Evolutionary conservation across 805 yeast genomes (phyloP).

Genomic region (Starmerella vitae): DNA sequence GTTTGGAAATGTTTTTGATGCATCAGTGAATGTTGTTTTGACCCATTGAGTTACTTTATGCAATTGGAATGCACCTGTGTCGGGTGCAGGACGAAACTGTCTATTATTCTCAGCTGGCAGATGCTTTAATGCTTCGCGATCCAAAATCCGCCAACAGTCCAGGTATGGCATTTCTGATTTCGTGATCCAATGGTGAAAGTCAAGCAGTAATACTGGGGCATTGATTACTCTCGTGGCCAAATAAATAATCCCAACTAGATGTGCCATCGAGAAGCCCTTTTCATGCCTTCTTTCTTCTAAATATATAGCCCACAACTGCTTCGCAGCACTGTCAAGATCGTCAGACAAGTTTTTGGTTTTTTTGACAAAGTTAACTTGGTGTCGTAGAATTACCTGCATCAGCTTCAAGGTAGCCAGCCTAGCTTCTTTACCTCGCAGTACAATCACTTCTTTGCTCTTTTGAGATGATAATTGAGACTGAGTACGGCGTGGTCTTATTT

Average conservation of each 20-base stretch:
- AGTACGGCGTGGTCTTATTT: conserved; percentile 10
- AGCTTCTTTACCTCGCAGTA: conserved; percentile 11
- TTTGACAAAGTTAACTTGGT: conserved; percentile 8
- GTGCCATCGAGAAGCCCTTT: conserved; percentile 1
- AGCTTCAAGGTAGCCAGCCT: not conserved
- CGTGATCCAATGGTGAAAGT: conserved; percentile 11
- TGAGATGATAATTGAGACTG: conserved; percentile 7
- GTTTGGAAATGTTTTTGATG: not conserved
- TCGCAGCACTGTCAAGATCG: conserved; percentile 4
- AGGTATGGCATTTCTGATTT: conserved; percentile 8
- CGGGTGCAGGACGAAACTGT: conserved; percentile 5
- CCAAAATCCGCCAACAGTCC: conserved; percentile 4
- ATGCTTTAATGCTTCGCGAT: not conserved
- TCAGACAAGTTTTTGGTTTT: conserved; percentile 1
- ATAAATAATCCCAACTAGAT: conserved; percentile 11
- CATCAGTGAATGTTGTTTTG: not conserved
- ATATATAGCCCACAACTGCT: conserved; percentile 11
- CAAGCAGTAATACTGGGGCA: conserved; percentile 8
- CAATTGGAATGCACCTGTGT: conserved; percentile 4
- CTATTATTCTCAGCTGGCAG: conserved; percentile 9
- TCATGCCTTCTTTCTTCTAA: conserved; percentile 8
- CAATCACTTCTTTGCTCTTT: conserved; percentile 1
- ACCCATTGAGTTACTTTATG: conserved; percentile 2
- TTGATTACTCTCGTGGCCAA: conserved; percentile 7
- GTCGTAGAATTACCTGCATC: conserved; percentile 11